A percentile compares a stretch with the other conserved stretches of the same genome.
Conservation (phyloP, 768 basidiomycete species). For the Tylopilus subfusipes region DNA sequence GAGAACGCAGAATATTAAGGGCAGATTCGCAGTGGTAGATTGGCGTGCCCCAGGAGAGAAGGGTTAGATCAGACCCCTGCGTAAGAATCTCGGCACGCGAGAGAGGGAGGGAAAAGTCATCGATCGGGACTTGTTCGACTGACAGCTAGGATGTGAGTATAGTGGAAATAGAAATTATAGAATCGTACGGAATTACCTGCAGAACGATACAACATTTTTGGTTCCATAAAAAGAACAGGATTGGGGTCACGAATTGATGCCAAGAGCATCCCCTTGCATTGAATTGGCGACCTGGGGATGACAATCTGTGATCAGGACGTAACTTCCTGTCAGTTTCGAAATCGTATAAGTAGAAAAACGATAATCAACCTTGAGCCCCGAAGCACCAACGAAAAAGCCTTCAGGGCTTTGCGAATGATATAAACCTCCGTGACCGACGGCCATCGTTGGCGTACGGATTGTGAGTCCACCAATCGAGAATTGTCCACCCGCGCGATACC, state of each 20-base stretch:
- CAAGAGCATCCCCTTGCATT: constrained; percentile 91
- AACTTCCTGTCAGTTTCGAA: background rate
- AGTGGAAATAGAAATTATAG: background rate
- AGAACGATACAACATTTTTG: constrained; percentile 89
- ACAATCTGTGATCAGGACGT: constrained; percentile 46
- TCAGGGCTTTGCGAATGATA: constrained; percentile 97
- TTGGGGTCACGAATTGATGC: constrained; percentile 89
- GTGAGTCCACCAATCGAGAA: constrained; percentile 83
- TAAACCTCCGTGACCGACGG: constrained; percentile 88
- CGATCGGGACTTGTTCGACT: constrained; percentile 91
- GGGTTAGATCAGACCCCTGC: constrained; percentile 78
- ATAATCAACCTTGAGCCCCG: constrained; percentile 72
- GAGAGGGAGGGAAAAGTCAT: constrained; percentile 83
- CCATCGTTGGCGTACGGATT: constrained; percentile 83
- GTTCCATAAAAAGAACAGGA: constrained; percentile 94
- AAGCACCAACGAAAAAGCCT: constrained; percentile 88
- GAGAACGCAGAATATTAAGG: constrained; percentile 64
- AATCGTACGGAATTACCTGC: constrained; percentile 45
- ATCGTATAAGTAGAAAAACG: background rate
- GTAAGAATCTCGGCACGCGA: constrained; percentile 74
- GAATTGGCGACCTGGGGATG: constrained; percentile 91
- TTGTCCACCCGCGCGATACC: constrained; percentile 84
- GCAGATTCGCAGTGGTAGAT: constrained; percentile 88
- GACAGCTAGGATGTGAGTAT: constrained; percentile 5
- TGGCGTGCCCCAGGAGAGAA: constrained; percentile 92